These are phyloP conservation scores for Candida namnaoensis DNA, from an alignment of 805 yeast species.

Conservation along the genomic window DNA sequence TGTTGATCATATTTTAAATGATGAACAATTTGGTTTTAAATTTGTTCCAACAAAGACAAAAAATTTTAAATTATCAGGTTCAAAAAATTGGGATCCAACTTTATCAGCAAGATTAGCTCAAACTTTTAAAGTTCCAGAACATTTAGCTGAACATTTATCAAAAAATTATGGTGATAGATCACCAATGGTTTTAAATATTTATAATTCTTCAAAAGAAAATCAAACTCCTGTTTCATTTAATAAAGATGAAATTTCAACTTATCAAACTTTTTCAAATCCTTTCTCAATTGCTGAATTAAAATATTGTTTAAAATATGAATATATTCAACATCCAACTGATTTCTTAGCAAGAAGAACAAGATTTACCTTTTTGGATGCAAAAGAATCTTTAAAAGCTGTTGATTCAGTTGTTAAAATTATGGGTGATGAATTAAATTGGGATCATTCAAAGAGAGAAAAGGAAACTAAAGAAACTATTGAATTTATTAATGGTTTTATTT, in stretches of 20 bases:
- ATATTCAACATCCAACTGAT: conserved; percentile 81
- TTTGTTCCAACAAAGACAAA: conserved; percentile 27
- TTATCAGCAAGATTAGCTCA: conserved; percentile 75
- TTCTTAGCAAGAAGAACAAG: conserved; percentile 91
- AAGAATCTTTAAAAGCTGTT: conserved; percentile 70
- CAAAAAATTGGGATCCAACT: conserved; percentile 68
- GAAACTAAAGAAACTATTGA: conserved; percentile 44
- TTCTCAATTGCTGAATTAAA: conserved; percentile 87
- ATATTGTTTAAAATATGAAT: conserved; percentile 76
- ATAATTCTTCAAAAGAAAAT: conserved; percentile 40
- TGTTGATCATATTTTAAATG: conserved; percentile 59
- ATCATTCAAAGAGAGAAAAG: conserved; percentile 41
- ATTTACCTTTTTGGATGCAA: conserved; percentile 84
- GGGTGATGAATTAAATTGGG: conserved; percentile 78
- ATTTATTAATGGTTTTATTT: conserved; percentile 41
- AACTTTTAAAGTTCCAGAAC: conserved; percentile 61
- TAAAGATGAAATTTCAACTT: conserved; percentile 20
- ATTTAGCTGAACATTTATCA: conserved; percentile 74
- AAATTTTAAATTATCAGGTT: conserved; percentile 62
- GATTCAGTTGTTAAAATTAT: conserved; percentile 81
- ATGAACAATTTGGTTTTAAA: conserved; percentile 30
- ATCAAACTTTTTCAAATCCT: conserved; percentile 61
- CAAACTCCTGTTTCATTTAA: conserved; percentile 55
- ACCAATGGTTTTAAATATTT: conserved; percentile 59
- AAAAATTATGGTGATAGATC: conserved; percentile 88